A percentile compares a stretch with the other conserved stretches of the same genome.
Conservation (phyloP, 2,329 filamentous ascomycete species). For the Bisporella sp. region DNA sequence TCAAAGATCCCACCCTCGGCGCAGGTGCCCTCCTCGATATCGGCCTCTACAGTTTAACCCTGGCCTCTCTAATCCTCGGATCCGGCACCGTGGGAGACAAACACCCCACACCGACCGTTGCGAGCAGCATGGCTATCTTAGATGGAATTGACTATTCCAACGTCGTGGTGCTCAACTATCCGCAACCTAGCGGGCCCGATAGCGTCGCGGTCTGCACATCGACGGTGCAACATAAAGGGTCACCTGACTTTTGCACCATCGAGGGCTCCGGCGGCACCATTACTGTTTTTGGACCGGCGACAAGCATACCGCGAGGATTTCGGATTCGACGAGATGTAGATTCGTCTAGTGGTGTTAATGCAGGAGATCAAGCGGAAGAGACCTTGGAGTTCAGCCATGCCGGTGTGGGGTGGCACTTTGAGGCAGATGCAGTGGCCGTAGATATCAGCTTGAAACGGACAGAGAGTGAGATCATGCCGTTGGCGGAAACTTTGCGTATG, state of each 20-base stretch:
- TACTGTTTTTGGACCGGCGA: constrained; percentile 38
- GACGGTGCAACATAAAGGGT: background rate
- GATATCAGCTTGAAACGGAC: constrained; percentile 51
- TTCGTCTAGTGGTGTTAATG: too few species aligned
- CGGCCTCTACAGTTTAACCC: constrained; percentile 26
- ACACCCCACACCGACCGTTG: background rate
- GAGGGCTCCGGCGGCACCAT: background rate
- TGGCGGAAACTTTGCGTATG: constrained; percentile 54
- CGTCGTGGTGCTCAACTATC: background rate
- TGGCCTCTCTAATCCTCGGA: background rate
- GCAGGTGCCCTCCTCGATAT: constrained; percentile 47
- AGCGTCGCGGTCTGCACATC: background rate
- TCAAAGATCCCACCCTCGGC: constrained; percentile 59
- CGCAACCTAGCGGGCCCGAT: background rate
- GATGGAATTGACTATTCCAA: background rate
- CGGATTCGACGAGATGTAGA: too few species aligned
- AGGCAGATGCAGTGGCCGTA: constrained; percentile 56
- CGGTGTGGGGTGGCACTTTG: constrained; percentile 59
- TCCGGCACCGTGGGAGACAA: background rate
- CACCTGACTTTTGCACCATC: background rate
- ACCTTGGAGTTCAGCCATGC: constrained; percentile 29
- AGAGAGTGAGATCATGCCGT: constrained; percentile 48
- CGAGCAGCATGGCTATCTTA: too few species aligned
- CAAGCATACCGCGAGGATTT: background rate
- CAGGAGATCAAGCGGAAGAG: too few species aligned